Percentiles rank a stretch among this genome's conserved stretches.
Evolutionary conservation across 2,329 filamentous ascomycete genomes (phyloP).

Genomic region (Penicillium crustosum): DNA sequence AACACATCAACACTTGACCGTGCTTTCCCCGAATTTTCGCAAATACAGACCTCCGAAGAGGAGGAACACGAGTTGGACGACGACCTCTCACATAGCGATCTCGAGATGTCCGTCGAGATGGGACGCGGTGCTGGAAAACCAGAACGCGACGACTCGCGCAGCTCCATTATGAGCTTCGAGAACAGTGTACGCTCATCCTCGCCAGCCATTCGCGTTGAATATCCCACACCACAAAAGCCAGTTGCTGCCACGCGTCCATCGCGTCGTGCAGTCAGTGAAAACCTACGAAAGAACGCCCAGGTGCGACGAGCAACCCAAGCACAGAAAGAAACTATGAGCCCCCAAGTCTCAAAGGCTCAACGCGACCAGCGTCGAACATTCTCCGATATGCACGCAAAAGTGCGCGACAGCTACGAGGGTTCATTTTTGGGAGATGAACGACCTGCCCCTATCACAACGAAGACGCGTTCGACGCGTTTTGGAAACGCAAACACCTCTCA

Average conservation of each 20-base stretch:
- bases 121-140: slow-evolving; percentile 52
- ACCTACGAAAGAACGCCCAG: slow-evolving; percentile 44
- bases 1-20: slow-evolving; percentile 48
- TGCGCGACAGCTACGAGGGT: slow-evolving; percentile 53
- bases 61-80: slow-evolving; percentile 29
- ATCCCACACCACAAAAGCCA: slow-evolving; percentile 40
- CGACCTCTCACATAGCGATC: slow-evolving; percentile 36
- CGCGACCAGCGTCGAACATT: slow-evolving; percentile 50
- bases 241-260: slow-evolving; percentile 31
- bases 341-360: slow-evolving; percentile 38
- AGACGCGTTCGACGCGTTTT: slow-evolving; percentile 58
- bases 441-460: slow-evolving; percentile 44
- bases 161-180: slow-evolving; percentile 51
- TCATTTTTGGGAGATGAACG: slow-evolving; percentile 53
- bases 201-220: slow-evolving; percentile 41
- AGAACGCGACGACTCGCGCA: slow-evolving; percentile 50
- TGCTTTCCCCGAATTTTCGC: slow-evolving; percentile 52
- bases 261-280: slow-evolving; percentile 36
- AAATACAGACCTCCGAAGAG: slow-evolving; percentile 43
- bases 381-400: slow-evolving; percentile 57
- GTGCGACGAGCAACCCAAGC: slow-evolving; percentile 41
- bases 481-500: slow-evolving; percentile 47
- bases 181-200: slow-evolving; percentile 46
- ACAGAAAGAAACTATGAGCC: slow-evolving; percentile 44
- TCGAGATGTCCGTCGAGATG: slow-evolving; percentile 57